Percentiles rank a stretch among this genome's conserved stretches.
Evolutionary conservation across 202 grass and related monocot genomes (phyloP).

Genomic region (Tripidium arundinaceum): DNA sequence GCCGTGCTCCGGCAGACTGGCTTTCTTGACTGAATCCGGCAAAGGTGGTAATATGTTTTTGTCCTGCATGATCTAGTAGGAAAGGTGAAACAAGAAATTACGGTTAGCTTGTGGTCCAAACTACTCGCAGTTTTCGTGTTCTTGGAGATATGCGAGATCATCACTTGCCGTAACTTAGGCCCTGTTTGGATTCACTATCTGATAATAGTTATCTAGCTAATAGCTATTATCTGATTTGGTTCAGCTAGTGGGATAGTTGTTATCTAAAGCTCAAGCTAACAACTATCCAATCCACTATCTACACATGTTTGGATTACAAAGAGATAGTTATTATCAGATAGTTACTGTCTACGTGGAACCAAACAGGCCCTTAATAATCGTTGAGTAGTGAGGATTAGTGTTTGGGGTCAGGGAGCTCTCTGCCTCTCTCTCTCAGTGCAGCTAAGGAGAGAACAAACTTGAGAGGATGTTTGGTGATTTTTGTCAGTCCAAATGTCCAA

Average conservation of each 20-base stretch:
- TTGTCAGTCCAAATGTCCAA: not conserved
- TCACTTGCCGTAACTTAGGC: too few relatives aligned
- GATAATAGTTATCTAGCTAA: too few relatives aligned
- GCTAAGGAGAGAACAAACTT: not conserved
- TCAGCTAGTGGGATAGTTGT: too few relatives aligned
- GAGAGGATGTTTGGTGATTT: not conserved
- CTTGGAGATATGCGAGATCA: too few relatives aligned
- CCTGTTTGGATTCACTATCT: too few relatives aligned
- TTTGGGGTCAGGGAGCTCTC: not conserved
- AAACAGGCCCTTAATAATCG: slow-evolving; percentile 20
- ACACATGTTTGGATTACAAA: too few relatives aligned
- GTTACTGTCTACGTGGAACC: too few relatives aligned
- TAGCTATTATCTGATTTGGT: too few relatives aligned
- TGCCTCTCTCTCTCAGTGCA: not conserved
- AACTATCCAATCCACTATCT: too few relatives aligned
- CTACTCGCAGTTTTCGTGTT: not conserved
- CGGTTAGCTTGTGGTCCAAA: not conserved
- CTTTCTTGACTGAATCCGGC: slow-evolving; percentile 36
- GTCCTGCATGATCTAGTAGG: not conserved
- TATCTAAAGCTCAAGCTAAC: too few relatives aligned
- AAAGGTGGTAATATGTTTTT: slow-evolving; percentile 4
- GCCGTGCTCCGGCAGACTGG: slow-evolving; percentile 50
- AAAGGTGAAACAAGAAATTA: not conserved
- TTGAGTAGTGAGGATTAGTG: not conserved
- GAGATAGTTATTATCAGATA: too few relatives aligned